Evolutionary conservation across 2,329 filamentous ascomycete genomes (phyloP).

Genomic region (Trichoderma aggressivum): DNA sequence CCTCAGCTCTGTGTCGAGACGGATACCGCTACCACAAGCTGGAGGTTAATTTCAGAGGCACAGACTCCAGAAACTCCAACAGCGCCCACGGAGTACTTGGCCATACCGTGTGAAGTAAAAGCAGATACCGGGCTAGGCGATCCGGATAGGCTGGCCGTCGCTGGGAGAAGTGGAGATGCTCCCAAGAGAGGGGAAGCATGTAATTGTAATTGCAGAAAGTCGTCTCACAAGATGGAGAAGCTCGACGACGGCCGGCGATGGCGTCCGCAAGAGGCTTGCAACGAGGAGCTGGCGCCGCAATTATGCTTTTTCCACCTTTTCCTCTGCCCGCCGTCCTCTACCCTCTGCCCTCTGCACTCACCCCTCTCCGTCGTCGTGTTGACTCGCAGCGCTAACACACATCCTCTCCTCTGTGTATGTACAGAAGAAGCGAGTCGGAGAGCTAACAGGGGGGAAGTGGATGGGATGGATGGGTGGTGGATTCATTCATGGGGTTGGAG

Average conservation of each 20-base stretch:
- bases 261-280: slow-evolving; percentile 12
- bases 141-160: slow-evolving; percentile 20
- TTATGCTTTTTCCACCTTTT: not conserved
- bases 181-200: not conserved
- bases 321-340: no score
- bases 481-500: not conserved
- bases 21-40: not conserved
- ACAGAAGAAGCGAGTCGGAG: not conserved
- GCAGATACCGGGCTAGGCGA: slow-evolving; percentile 7
- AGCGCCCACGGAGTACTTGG: not conserved
- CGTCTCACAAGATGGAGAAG: slow-evolving; percentile 13
- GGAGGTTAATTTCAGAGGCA: slow-evolving; percentile 7
- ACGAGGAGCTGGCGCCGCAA: slow-evolving; percentile 11
- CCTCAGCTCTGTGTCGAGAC: not conserved
- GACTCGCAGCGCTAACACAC: not conserved
- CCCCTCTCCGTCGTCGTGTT: not conserved
- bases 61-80: not conserved
- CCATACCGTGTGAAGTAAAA: slow-evolving; percentile 12
- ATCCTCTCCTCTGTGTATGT: not conserved
- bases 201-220: not conserved
- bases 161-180: slow-evolving; percentile 14
- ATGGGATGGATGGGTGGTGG: not conserved
- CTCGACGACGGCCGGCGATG: not conserved
- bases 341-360: not conserved
- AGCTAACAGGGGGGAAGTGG: slow-evolving; percentile 3